Evolutionary conservation across 23 red algal species (phyloP).

Genomic region (Gracilariopsis chorda): DNA sequence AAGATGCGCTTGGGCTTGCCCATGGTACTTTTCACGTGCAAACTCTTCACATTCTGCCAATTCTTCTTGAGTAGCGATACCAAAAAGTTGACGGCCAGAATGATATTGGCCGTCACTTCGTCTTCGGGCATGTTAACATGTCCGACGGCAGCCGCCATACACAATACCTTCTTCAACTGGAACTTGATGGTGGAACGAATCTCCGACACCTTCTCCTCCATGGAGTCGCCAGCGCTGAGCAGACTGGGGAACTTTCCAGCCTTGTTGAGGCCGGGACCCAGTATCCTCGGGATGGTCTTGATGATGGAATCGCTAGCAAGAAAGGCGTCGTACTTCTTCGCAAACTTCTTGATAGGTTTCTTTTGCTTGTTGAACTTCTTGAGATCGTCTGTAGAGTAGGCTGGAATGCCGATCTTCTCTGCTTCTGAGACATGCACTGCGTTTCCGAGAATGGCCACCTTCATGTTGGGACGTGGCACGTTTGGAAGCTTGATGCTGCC

Average conservation of each 20-base stretch:
- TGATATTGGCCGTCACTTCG: slow-evolving; percentile 92
- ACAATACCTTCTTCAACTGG: slow-evolving; percentile 99
- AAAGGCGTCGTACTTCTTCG: slow-evolving; percentile 99
- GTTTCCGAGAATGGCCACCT: slow-evolving; percentile 94
- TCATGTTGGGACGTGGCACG: slow-evolving; percentile 89
- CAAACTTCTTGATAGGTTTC: slow-evolving; percentile 99
- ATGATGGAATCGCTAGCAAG: slow-evolving; percentile 96
- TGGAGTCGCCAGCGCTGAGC: slow-evolving; percentile 69
- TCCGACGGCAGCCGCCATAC: slow-evolving; percentile 93
- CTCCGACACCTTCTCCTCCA: slow-evolving; percentile 92
- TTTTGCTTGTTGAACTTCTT: slow-evolving; percentile 99
- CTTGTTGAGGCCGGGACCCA: slow-evolving; percentile 98
- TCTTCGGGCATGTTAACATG: slow-evolving; percentile 94
- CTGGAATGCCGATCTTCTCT: slow-evolving; percentile 80
- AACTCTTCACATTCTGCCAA: slow-evolving; percentile 99
- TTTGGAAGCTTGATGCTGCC: slow-evolving; percentile 92
- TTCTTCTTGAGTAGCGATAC: slow-evolving; percentile 99
- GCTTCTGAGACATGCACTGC: slow-evolving; percentile 89
- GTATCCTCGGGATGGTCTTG: slow-evolving; percentile 94
- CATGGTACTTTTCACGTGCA: slow-evolving; percentile 99
- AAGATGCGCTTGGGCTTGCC: slow-evolving; percentile 93
- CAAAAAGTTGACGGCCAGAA: slow-evolving; percentile 98
- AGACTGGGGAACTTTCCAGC: slow-evolving; percentile 97
- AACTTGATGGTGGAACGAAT: slow-evolving; percentile 95
- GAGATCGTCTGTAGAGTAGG: slow-evolving; percentile 89